These are phyloP conservation scores for Mucor piriformis DNA, from an alignment of 371 early-diverging fungal genomes.

Conservation along the genomic window DNA sequence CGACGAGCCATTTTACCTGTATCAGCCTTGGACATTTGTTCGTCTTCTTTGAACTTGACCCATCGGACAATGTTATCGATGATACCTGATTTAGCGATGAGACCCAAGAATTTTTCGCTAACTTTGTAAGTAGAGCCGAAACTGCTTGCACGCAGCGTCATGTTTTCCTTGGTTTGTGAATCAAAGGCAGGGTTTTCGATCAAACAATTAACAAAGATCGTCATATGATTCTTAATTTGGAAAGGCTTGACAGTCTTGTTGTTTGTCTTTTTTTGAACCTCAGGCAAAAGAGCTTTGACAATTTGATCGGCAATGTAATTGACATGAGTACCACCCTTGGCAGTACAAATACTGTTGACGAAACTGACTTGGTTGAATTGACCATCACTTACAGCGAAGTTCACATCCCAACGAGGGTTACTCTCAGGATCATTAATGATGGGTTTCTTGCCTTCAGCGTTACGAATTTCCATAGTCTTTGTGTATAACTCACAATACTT, in stretches of 20 bases:
- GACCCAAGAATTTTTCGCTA: constrained; percentile 84
- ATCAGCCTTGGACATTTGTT: constrained; percentile 94
- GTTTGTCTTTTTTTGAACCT: constrained; percentile 86
- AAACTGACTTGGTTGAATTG: constrained; percentile 96
- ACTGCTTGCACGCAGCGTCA: constrained; percentile 83
- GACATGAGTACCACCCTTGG: constrained; percentile 98
- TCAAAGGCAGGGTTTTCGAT: constrained; percentile 99
- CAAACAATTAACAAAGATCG: constrained; percentile 95
- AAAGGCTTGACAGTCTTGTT: constrained; percentile 78
- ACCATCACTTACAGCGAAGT: constrained; percentile 92
- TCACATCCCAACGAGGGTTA: constrained; percentile 96
- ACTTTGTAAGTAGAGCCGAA: constrained; percentile 93
- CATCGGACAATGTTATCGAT: constrained; percentile 84
- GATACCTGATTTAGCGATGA: constrained; percentile 82
- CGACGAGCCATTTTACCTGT: constrained; percentile 76
- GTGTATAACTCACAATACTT: constrained; percentile 91
- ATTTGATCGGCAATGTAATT: constrained; percentile 92
- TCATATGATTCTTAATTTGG: constrained; percentile 93
- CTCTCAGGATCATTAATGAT: constrained; percentile 33
- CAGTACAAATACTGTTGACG: constrained; percentile 98
- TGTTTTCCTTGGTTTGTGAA: constrained; percentile 99
- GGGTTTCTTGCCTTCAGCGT: constrained; percentile 41
- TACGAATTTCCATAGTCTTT: constrained; percentile 46
- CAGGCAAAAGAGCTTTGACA: constrained; percentile 72
- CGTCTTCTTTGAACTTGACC: constrained; percentile 85